Base-by-base conservation (phyloP, 192 early-diverging fungal species). In the Backusella luteola region DNA sequence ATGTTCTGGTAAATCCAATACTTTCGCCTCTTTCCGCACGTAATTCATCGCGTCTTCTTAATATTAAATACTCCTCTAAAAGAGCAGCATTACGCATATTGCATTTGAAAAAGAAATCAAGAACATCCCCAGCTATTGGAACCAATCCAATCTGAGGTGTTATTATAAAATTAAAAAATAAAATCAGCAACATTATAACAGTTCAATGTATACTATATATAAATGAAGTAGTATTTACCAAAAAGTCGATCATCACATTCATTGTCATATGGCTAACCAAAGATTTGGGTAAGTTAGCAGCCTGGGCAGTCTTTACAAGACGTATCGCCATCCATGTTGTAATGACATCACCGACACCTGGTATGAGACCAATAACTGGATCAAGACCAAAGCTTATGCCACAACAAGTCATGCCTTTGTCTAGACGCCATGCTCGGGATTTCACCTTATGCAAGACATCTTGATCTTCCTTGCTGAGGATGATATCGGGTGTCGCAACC, bases 171-270 rank as follows among this genome's bases (percentile, higher is more conserved):
- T 49, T 49, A 17, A 44, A 44, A 44, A 44, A 6, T 44, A 5
- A 44, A 15, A 15, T 44, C 42, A 49, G 46, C 6, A 49, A 7
- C 15, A 19, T 6, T 19, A n/a, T 49, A 49, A 6, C 3, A 6
- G 3, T 11, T 63, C 21, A 14, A 63, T 63, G 29, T 11, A 59
- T 12, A 63, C 0, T 21, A 8, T 12, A 12, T 26, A 14, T 63
- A 7, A 59, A 59, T 49, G 46, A 44, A 67, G 12, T 41, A 9
- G 17, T 59, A 63, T 6, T 52, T 85, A 86, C 88, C 36, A 77
- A 44, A 79, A 86, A 89, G 75, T 89, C 88, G 70, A 89, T 17
- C 14, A 67, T 75, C 4, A 88, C 80, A 41, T 89, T 89, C 36
- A 79, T 36, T 11, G 84, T 19, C 88, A 89, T 89, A 73, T 77